A percentile compares a stretch with the other conserved stretches of the same genome.
These are phyloP conservation scores for Aegilops sharonensis DNA, from an alignment of 176 grass and related monocot genomes.

Conservation along the genomic window DNA sequence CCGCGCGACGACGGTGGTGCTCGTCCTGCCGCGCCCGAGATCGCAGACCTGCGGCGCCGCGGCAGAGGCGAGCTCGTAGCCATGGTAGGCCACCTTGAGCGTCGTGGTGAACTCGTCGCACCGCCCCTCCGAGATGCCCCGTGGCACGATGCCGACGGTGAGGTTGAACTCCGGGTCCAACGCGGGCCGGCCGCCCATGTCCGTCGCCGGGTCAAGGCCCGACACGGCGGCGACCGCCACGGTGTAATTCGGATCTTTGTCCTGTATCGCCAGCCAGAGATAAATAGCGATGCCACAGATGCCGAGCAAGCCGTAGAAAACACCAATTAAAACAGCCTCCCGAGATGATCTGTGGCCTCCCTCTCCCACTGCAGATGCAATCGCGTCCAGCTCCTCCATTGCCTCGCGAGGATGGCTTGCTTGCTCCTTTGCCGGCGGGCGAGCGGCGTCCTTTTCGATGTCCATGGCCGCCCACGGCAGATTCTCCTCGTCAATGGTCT, in stretches of 20 bases:
- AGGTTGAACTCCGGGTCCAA: not conserved
- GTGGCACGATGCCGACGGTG: not conserved
- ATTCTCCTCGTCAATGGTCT: too few species aligned
- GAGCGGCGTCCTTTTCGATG: too few species aligned
- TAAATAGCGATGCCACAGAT: not conserved
- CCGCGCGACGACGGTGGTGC: not conserved
- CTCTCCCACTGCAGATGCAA: too few species aligned
- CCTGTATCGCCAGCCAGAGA: not conserved
- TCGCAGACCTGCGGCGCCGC: not conserved
- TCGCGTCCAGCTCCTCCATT: too few species aligned
- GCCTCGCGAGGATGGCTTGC: too few species aligned
- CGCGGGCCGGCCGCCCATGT: not conserved
- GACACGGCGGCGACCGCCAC: not conserved
- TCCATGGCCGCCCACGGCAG: too few species aligned
- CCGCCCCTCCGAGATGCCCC: not conserved
- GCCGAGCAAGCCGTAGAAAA: not conserved
- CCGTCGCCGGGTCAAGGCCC: not conserved
- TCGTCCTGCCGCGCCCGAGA: too few species aligned
- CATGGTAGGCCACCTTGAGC: not conserved
- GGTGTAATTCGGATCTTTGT: not conserved
- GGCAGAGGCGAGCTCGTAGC: not conserved
- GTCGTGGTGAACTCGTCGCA: not conserved
- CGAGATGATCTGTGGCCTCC: too few species aligned
- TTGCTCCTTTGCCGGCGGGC: too few species aligned
- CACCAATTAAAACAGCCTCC: too few species aligned